Conservation (phyloP, 2,329 filamentous ascomycete species). For the Claviceps capensis region DNA sequence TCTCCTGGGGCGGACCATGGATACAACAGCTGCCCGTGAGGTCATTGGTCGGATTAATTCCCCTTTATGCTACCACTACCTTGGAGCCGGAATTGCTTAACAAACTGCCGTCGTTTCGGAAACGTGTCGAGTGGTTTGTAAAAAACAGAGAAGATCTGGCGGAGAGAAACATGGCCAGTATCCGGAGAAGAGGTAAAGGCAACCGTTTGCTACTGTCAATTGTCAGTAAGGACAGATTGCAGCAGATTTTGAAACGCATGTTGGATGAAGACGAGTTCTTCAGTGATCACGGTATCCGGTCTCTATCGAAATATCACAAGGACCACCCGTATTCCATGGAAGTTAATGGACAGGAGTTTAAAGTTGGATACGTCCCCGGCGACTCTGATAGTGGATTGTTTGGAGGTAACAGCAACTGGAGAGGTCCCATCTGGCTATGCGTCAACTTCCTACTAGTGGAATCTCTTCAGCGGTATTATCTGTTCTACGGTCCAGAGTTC, state of each 20-base stretch:
- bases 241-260: constrained; percentile 83
- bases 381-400: constrained; percentile 93
- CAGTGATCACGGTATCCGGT: constrained; percentile 79
- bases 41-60: constrained; percentile 86
- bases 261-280: constrained; percentile 89
- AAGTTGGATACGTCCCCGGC: constrained; percentile 82
- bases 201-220: constrained; percentile 78
- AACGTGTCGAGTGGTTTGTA: constrained; percentile 86
- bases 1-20: constrained; percentile 89
- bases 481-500: constrained; percentile 84
- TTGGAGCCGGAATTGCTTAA: constrained; percentile 89
- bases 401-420: constrained; percentile 96
- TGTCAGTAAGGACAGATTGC: constrained; percentile 83
- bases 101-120: constrained; percentile 84
- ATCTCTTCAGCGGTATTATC: constrained; percentile 85
- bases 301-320: constrained; percentile 82
- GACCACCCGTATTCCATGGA: constrained; percentile 89
- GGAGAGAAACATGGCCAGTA: constrained; percentile 88
- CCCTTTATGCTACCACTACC: constrained; percentile 81
- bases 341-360: constrained; percentile 81
- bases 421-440: constrained; percentile 88
- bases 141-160: constrained; percentile 75
- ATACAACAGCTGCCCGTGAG: constrained; percentile 84
- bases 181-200: constrained; percentile 79
- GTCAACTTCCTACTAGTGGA: constrained; percentile 94